Percentiles rank a stretch among this genome's conserved stretches.
Evolutionary conservation across 495 filamentous ascomycete species (phyloP).

Genomic region (Hypoxylon perforatum): DNA sequence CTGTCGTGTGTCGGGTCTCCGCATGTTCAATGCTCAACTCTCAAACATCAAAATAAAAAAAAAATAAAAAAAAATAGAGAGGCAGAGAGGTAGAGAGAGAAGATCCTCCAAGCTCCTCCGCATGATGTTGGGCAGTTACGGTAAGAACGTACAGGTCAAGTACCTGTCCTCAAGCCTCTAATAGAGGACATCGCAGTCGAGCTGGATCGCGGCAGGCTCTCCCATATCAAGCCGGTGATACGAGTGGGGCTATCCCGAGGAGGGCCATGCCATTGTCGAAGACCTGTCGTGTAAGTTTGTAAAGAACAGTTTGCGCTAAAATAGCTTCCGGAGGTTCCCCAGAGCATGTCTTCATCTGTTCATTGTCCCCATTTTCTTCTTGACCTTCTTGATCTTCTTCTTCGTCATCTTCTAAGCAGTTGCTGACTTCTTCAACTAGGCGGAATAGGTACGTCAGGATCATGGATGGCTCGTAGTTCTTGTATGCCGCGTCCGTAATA

Average conservation of each 20-base stretch:
- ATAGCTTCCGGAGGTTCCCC: neutral
- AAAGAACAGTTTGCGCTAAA: conserved; percentile 4
- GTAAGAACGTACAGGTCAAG: too few species aligned
- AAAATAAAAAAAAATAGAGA: too few species aligned
- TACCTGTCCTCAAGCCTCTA: too few species aligned
- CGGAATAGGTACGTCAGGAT: conserved; percentile 69
- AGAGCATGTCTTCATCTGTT: conserved; percentile 47
- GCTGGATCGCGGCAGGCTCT: neutral
- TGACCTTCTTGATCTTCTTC: conserved; percentile 46
- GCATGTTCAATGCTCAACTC: neutral
- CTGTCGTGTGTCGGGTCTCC: neutral
- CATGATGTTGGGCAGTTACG: too few species aligned
- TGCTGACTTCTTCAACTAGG: conserved; percentile 68
- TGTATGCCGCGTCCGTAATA: conserved; percentile 68
- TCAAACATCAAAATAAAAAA: too few species aligned
- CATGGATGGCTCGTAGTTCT: conserved; percentile 73
- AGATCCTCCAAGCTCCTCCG: too few species aligned
- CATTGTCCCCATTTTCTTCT: too few species aligned
- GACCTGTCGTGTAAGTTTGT: conserved; percentile 4
- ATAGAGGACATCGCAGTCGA: neutral
- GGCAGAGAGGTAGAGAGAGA: too few species aligned
- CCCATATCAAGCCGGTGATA: neutral
- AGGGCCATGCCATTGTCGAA: conserved; percentile 4
- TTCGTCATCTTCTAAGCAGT: conserved; percentile 60
- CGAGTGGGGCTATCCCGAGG: conserved; percentile 2